A percentile compares a stretch with the other conserved stretches of the same genome.
phyloP scores from a whole-genome alignment of 345 rosid genomes.

The Arabidopsis thaliana region DNA sequence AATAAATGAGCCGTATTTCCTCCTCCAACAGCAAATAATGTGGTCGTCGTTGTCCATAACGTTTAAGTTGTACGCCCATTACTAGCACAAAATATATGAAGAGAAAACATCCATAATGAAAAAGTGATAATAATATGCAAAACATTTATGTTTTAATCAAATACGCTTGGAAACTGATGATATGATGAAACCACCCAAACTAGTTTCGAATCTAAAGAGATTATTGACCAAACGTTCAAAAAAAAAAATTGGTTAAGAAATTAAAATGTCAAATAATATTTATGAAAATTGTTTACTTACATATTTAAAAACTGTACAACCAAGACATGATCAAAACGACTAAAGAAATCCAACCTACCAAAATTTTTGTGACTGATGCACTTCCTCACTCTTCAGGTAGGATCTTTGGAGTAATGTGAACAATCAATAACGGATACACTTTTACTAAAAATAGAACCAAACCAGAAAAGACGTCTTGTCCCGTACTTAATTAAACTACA shows the following conservation, averaged over 20 bases:
- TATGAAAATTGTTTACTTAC: no score
- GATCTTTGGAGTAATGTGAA: background rate
- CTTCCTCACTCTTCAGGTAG: background rate
- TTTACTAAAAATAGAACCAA: conserved; percentile 2
- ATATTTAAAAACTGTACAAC: background rate
- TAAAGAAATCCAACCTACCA: background rate
- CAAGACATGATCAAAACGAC: no score
- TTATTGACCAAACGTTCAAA: background rate
- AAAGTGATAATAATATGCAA: no score
- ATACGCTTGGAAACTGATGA: no score
- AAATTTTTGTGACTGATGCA: background rate
- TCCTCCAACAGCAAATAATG: background rate
- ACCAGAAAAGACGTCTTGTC: background rate
- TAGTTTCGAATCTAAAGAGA: background rate
- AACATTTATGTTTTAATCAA: no score
- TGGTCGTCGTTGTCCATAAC: background rate
- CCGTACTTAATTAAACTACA: background rate
- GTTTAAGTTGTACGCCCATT: background rate
- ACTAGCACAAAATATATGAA: background rate
- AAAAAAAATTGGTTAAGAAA: background rate
- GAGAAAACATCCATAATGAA: no score
- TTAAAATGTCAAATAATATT: background rate
- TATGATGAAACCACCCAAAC: background rate
- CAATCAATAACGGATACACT: background rate
- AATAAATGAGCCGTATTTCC: background rate